Conservation (phyloP, 169 alveolate genomes). For the Cytauxzoon felis region DNA sequence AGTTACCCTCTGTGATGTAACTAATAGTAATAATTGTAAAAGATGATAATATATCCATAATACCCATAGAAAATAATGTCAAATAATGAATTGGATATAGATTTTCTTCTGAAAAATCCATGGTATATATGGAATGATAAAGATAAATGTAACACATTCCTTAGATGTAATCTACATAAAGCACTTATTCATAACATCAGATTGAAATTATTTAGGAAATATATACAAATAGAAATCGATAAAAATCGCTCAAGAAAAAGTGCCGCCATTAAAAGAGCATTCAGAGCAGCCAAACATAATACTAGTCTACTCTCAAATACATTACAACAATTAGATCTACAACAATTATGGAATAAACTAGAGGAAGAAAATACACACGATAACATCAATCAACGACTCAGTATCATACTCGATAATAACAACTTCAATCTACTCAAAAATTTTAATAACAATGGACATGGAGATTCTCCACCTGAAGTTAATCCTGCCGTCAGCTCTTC, state of each 20-base stretch:
- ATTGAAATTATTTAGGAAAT: conserved; percentile 8
- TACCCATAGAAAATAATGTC: no score
- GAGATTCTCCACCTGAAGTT: no score
- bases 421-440: background rate
- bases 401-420: background rate
- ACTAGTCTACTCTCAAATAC: conserved; percentile 24
- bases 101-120: conserved; percentile 25
- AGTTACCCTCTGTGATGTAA: no score
- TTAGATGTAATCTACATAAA: conserved; percentile 13
- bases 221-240: conserved; percentile 22
- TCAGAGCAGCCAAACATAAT: conserved; percentile 23
- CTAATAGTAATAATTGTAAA: no score
- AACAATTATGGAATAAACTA: conserved; percentile 45
- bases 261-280: conserved; percentile 54
- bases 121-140: conserved; percentile 36
- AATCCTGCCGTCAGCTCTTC: no score
- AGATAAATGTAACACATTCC: conserved; percentile 6
- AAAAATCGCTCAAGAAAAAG: conserved; percentile 43
- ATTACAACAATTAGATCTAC: conserved; percentile 18
- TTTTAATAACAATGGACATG: background rate
- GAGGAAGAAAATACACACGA: conserved; percentile 3
- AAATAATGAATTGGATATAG: background rate
- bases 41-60: no score
- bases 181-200: conserved; percentile 19
- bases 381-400: conserved; percentile 2